phyloP scores from a whole-genome alignment of 2,329 filamentous ascomycete species.

The Aspergillus neoniger region DNA sequence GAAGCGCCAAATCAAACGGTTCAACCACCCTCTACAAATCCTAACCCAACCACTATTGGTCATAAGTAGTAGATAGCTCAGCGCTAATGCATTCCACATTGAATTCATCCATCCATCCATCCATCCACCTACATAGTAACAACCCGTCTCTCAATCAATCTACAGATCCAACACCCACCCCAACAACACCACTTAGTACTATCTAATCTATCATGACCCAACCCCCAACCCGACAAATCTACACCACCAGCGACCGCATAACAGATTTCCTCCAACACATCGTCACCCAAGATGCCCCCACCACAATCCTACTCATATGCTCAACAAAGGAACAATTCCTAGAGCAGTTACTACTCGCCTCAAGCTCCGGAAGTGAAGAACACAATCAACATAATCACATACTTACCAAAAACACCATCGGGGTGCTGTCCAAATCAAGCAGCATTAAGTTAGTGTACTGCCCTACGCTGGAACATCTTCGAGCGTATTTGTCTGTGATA shows the following conservation, averaged over 20 bases:
- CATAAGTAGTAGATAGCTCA: too few relatives aligned
- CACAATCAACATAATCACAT: constrained; percentile 43
- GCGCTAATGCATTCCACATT: too few relatives aligned
- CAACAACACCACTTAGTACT: too few relatives aligned
- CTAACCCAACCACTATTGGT: too few relatives aligned
- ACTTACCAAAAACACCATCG: constrained; percentile 62
- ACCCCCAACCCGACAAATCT: constrained; percentile 27
- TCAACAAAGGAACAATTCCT: constrained; percentile 67
- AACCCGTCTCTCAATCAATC: too few relatives aligned
- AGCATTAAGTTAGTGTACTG: constrained; percentile 72
- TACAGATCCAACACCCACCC: too few relatives aligned
- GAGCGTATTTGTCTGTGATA: constrained; percentile 70
- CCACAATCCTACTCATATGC: constrained; percentile 72
- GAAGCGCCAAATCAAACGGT: too few relatives aligned
- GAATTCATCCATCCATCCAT: too few relatives aligned
- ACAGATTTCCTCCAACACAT: constrained; percentile 64
- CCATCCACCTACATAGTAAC: too few relatives aligned
- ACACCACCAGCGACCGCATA: constrained; percentile 56
- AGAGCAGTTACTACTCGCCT: constrained; percentile 55
- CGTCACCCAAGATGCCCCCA: constrained; percentile 56
- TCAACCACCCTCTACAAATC: too few relatives aligned
- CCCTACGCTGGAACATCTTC: constrained; percentile 73
- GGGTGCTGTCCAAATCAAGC: constrained; percentile 67
- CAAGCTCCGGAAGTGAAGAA: too few relatives aligned
- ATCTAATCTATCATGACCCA: constrained; percentile 13